phyloP scores from a whole-genome alignment of 2,329 filamentous ascomycete genomes.

The Penicillium sp. region DNA sequence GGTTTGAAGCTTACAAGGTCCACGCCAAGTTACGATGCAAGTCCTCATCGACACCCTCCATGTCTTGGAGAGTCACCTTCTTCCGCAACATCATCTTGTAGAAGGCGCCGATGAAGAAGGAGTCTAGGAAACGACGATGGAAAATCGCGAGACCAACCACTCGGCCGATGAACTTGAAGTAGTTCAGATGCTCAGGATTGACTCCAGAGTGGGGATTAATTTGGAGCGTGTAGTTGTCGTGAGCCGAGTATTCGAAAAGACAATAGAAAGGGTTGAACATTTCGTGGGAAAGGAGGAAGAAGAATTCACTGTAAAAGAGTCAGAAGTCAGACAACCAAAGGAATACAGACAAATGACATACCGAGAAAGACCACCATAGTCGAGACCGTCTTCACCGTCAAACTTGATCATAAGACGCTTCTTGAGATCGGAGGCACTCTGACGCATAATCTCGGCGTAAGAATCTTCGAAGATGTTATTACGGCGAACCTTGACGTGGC shows the following conservation, averaged over 20 bases:
- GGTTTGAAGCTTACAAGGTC: conserved; percentile 67
- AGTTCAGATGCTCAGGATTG: conserved; percentile 98
- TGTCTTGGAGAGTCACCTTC: conserved; percentile 86
- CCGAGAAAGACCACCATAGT: conserved; percentile 94
- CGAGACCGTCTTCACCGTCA: conserved; percentile 94
- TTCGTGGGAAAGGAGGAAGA: conserved; percentile 97
- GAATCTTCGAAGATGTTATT: conserved; percentile 99
- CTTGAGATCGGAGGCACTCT: conserved; percentile 93
- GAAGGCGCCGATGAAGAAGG: conserved; percentile 97
- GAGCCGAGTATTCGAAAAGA: conserved; percentile 97
- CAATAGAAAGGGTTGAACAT: conserved; percentile 99
- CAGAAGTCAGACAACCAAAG: conserved; percentile 25
- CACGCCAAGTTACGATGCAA: conserved; percentile 96
- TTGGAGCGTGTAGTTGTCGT: conserved; percentile 99
- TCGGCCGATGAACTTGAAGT: conserved; percentile 99
- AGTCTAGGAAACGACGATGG: conserved; percentile 94
- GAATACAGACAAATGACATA: conserved; percentile 38
- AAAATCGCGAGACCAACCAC: conserved; percentile 97
- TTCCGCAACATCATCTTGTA: conserved; percentile 99
- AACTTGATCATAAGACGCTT: conserved; percentile 99
- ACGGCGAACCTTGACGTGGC: conserved; percentile 95
- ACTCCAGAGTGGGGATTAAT: conserved; percentile 99
- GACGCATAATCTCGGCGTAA: conserved; percentile 96
- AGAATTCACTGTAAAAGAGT: conserved; percentile 75
- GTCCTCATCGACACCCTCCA: conserved; percentile 98